phyloP scores from a whole-genome alignment of 306 rosid species.

The Quercus variabilis region DNA sequence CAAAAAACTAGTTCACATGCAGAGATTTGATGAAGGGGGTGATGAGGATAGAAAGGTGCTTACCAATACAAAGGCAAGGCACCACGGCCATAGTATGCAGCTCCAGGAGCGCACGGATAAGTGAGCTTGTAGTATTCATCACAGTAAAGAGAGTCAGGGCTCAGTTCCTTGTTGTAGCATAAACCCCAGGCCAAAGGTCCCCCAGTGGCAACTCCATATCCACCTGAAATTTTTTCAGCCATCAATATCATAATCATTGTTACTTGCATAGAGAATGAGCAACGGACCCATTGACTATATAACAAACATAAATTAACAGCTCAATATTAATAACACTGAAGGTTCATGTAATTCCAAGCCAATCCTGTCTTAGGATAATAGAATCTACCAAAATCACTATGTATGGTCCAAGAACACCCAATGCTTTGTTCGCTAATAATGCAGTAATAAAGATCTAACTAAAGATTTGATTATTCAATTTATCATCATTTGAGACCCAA shows the following conservation, averaged over 20 bases:
- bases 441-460: not conserved
- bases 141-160: slow-evolving; percentile 84
- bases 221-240: slow-evolving; percentile 54
- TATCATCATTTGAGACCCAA: not conserved
- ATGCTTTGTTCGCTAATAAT: not conserved
- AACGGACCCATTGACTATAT: not conserved
- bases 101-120: slow-evolving; percentile 89
- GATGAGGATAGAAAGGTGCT: slow-evolving; percentile 6
- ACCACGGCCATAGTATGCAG: slow-evolving; percentile 89
- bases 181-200: slow-evolving; percentile 97
- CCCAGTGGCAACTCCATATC: slow-evolving; percentile 96
- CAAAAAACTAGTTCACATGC: too few species aligned
- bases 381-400: not conserved
- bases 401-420: too few species aligned
- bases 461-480: not conserved
- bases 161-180: slow-evolving; percentile 91
- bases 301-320: not conserved
- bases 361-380: not conserved
- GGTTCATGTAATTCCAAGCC: not conserved
- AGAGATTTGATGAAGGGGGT: too few species aligned
- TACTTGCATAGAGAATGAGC: not conserved
- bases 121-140: slow-evolving; percentile 71
- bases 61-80: slow-evolving; percentile 93
- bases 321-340: not conserved
- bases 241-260: slow-evolving; percentile 21